Evolutionary conservation across 2,329 filamentous ascomycete species (phyloP), one percentile per base, ranked within the genome.

Genomic region (Fusarium compactum): DNA sequence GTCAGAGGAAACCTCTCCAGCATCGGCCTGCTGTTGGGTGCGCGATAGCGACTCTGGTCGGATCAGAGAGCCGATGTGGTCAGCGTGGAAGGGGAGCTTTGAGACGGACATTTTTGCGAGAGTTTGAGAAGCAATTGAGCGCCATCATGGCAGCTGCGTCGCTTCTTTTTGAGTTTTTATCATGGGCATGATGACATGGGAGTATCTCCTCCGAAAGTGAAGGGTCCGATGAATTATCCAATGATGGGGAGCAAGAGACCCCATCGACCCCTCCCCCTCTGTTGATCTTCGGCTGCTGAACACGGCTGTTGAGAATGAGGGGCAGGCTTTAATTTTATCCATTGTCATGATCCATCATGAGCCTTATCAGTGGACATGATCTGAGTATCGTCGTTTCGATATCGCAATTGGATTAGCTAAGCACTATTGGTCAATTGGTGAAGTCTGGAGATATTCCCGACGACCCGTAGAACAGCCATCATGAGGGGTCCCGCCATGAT

Each of bases 11-110:
- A 76, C 70, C 84, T 63, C 85, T 79, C 76, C 86, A 78, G 70
- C 85, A 82, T 79, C 91, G 85, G 78, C 78, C n/a, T 77, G 67
- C 12, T 74, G 67, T 62, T 81, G 78, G 50, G 87, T 86, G 48
- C 87, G 82, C 16, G 91, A 83, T 27, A 93, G 85, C 54, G 85
- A 80, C 55, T 87, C 79, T 2, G 91, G 90, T 32, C 91, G 89
- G 62, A 93, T 86, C 32, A 93, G 83, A 16, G 90, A 92, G 52
- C 91, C 91, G 66, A 92, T 85, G 71, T 93, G 91, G 80, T 93
- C 91, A 64, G 90, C 90, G 76, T 91, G 86, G 80, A 92, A 93
- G 52, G 89, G 90, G 14, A 81, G 77, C 58, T 75, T 75, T 34
- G 74, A 70, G 40, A 52, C 69, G 32, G 53, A 51, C 76, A 78